Evolutionary conservation across 83 land plant genomes (phyloP).

Genomic region (Larix sibirica): DNA sequence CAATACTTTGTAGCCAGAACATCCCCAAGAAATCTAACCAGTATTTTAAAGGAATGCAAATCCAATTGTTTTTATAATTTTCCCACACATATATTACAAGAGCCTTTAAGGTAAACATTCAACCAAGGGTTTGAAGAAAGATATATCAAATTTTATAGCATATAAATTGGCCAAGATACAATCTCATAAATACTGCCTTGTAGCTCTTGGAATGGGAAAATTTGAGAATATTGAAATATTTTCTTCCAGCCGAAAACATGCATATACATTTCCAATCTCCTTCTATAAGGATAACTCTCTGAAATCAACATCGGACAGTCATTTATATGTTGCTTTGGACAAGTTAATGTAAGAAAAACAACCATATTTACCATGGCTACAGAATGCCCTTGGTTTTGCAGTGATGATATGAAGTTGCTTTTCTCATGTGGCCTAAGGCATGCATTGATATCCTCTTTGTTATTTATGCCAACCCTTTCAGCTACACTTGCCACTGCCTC

Average conservation of each 20-base stretch:
- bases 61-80: background rate
- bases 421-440: constrained; percentile 76
- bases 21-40: background rate
- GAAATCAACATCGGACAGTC: background rate
- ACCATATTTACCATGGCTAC: constrained; percentile 87
- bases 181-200: background rate
- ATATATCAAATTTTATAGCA: background rate
- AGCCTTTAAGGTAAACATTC: background rate
- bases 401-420: constrained; percentile 49
- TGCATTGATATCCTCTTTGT: constrained; percentile 38
- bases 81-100: background rate
- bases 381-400: constrained; percentile 67
- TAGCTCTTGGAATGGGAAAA: background rate
- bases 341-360: background rate
- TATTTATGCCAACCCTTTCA: constrained; percentile 63
- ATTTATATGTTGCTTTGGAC: background rate
- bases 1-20: background rate
- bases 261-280: too few species aligned
- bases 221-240: background rate
- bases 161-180: background rate
- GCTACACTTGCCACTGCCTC: constrained; percentile 94
- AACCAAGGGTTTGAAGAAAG: background rate
- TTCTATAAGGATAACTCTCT: background rate
- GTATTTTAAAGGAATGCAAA: background rate
- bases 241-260: background rate